Conservation (phyloP, 768 basidiomycete species). For the Boletellus ananiceps region DNA sequence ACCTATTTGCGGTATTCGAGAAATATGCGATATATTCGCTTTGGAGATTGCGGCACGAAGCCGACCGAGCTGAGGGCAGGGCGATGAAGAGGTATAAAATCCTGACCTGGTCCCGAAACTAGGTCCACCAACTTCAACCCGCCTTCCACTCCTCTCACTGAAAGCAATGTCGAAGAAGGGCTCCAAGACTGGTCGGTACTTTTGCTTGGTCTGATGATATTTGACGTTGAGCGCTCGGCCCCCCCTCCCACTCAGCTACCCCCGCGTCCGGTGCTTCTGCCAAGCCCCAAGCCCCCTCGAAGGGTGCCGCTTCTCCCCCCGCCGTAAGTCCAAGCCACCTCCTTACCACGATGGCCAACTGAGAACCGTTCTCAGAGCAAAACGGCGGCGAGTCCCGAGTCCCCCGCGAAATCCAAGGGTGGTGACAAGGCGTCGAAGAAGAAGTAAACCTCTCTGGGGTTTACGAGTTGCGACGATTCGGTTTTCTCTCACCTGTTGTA, state of each 20-base stretch:
- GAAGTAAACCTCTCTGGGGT: conserved; percentile 17
- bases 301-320: conserved; percentile 16
- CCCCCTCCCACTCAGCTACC: conserved; percentile 7
- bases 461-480: not conserved
- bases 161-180: conserved; percentile 24
- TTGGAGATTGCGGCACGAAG: conserved; percentile 12
- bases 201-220: conserved; percentile 11
- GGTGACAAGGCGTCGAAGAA: conserved; percentile 27
- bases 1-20: conserved; percentile 4
- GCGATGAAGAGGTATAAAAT: conserved; percentile 21
- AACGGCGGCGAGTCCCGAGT: conserved; percentile 18
- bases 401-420: conserved; percentile 25
- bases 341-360: not conserved
- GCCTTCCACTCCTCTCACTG: conserved; percentile 2
- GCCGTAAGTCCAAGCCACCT: conserved; percentile 6
- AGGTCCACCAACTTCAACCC: not conserved
- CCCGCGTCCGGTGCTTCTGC: conserved; percentile 5
- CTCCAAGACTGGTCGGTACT: conserved; percentile 21
- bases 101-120: not conserved
- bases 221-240: conserved; percentile 12
- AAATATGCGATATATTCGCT: conserved; percentile 4
- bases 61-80: conserved; percentile 29
- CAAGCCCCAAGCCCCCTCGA: conserved; percentile 21
- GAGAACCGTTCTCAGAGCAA: conserved; percentile 17
- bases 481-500: conserved; percentile 1